These are phyloP conservation scores for Aaosphaeria pasadenensis DNA, from an alignment of 2,329 filamentous ascomycete species.

Conservation along the genomic window DNA sequence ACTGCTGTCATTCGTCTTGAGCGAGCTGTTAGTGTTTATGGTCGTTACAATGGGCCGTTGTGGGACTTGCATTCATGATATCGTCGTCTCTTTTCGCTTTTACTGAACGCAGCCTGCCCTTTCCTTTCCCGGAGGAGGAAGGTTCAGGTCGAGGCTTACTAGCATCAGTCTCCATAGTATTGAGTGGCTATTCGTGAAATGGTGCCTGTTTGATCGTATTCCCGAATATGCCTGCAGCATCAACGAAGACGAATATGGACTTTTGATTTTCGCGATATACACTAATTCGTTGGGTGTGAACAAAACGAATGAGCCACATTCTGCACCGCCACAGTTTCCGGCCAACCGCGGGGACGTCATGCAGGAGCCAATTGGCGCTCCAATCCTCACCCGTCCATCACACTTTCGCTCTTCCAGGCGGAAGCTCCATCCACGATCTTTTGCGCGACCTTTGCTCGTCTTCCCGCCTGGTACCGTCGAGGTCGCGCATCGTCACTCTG, in stretches of 20 bases:
- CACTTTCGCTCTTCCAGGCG: neutral
- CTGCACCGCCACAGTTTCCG: neutral
- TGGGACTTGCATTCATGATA: slow-evolving; percentile 54
- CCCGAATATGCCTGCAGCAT: too few relatives aligned
- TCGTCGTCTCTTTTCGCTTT: slow-evolving; percentile 48
- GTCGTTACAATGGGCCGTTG: neutral
- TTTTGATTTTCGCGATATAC: too few relatives aligned
- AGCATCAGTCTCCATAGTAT: too few relatives aligned
- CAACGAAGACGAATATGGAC: too few relatives aligned
- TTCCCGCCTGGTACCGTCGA: too few relatives aligned
- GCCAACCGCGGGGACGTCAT: neutral
- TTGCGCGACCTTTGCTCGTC: too few relatives aligned
- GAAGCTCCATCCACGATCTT: neutral
- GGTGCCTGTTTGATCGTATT: too few relatives aligned
- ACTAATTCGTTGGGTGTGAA: too few relatives aligned
- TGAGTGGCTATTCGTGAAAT: too few relatives aligned
- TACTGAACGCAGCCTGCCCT: slow-evolving; percentile 12
- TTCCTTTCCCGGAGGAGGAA: neutral
- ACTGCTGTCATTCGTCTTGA: slow-evolving; percentile 77
- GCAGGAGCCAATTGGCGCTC: neutral
- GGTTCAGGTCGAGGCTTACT: too few relatives aligned
- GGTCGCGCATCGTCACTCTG: too few relatives aligned
- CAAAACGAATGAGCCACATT: neutral
- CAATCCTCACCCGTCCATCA: too few relatives aligned
- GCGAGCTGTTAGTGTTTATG: neutral